Evolutionary conservation across 1,139 yeast genomes (phyloP), one percentile per base, ranked within the genome.

Genomic region (Pneumocystis oryctolagi): DNA sequence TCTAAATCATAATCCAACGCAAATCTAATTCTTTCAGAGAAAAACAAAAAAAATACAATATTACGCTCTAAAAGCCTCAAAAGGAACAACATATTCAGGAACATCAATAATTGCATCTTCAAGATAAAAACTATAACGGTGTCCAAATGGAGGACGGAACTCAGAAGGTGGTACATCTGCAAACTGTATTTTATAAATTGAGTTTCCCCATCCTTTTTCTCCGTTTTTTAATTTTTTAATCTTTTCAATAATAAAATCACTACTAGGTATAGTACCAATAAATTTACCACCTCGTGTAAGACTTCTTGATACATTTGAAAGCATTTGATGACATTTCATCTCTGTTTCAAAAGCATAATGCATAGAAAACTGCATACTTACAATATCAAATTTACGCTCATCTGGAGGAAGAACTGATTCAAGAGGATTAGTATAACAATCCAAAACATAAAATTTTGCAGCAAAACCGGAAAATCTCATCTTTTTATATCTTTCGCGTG

Each of bases 71-170:
- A 92, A 81, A 0, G 86, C 82, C 70, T 92, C 97, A 75, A 92
- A 89, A 0, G 97, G 98, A 5, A 92, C 97, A n/a, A 92, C 94
- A 71, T 87, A 92, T 71, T 92, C 99, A 0, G 97, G 97, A 8
- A 92, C 97, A 70, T 92, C 85, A 67, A 89, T 97, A 61, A 92
- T 94, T 0, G 99, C 98, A 75, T 92, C 98, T 68, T 84, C 84
- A 66, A 92, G 76, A 75, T 79, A 88, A 72, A 88, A 92, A 62
- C 82, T 82, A 73, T 92, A 92, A 69, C 82, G 79, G 73, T 89
- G 87, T 0, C 98, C 98, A 72, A 78, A 90, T 0, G 95, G 88
- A 0, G 85, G 82, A 20, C 83, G 77, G 71, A 89, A 89, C 60
- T 74, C 78, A 1, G 92, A 90, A 9, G 95, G 92, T 0, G 92